phyloP scores from a whole-genome alignment of 108 stramenopile species.

The Licmophora abbreviata region DNA sequence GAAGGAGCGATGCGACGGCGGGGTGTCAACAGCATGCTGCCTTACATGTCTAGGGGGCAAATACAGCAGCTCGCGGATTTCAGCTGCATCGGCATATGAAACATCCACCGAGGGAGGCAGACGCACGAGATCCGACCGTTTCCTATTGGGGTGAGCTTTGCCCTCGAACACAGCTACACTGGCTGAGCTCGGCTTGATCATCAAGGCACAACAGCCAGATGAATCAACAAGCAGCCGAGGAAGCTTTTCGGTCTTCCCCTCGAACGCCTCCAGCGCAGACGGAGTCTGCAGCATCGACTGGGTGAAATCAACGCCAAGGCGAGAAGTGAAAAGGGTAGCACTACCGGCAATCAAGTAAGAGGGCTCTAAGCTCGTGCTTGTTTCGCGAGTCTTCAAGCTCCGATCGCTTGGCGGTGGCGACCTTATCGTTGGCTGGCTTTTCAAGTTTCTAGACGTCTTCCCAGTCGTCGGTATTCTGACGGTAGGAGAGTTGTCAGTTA shows the following conservation, averaged over 20 bases:
- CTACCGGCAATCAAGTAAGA: constrained; percentile 3
- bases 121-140: constrained; percentile 62
- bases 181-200: constrained; percentile 28
- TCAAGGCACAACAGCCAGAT: constrained; percentile 68
- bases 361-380: not conserved
- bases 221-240: constrained; percentile 62
- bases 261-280: constrained; percentile 16
- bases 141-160: constrained; percentile 15
- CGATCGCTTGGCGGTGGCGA: too few species aligned
- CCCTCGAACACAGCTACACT: not conserved
- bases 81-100: constrained; percentile 55
- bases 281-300: constrained; percentile 55
- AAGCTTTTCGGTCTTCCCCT: not conserved
- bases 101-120: constrained; percentile 63
- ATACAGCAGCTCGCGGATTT: constrained; percentile 69
- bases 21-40: constrained; percentile 38
- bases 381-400: not conserved
- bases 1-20: constrained; percentile 33
- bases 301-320: constrained; percentile 58
- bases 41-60: constrained; percentile 50
- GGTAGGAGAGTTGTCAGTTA: too few species aligned
- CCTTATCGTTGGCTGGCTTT: not conserved
- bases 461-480: constrained; percentile 2
- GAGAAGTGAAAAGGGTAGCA: constrained; percentile 42
- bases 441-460: not conserved